Evolutionary conservation across 2,329 filamentous ascomycete genomes (phyloP), one percentile per base, ranked within the genome.

Genomic region (Fusarium duplospermum): DNA sequence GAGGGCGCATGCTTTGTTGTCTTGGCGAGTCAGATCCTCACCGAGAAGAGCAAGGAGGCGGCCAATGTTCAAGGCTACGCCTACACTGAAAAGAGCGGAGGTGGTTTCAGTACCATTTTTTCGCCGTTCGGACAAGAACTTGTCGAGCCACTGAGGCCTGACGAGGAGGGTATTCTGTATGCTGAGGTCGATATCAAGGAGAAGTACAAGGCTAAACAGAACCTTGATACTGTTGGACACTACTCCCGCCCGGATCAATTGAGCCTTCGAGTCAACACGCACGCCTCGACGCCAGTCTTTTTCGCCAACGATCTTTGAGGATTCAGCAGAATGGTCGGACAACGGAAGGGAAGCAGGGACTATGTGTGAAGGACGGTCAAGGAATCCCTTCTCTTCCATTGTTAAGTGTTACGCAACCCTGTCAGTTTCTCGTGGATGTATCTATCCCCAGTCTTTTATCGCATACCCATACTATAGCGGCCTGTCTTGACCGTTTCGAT

Each of bases 1-100:
- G 89, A 91, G 71, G 85, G 86, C 0, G 82, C 83, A 7, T 81
- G 86, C 0, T 91, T 87, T 65, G 89, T 91, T 4, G 78, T 87
- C 63, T 2, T 69, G 42, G 42, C 42, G 7, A 45, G 42, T 24
- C 42, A 45, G 13, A 45, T 45, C 13, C 42, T 45, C 42, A 45
- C 42, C 42, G 42, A 45, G 20, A 45, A 45, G 42, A 45, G 42
- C 42, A 45, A 45, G 20, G 42, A 45, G 20, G 20, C 20, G 13
- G 42, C 42, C 20, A 45, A 45, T 6, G 42, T 45, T 14, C 42
- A 45, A 24, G 42, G 42, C 14, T 45, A 45, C 20, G 42, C 20
- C 14, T 45, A 45, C 20, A 45, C 42, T 22, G 42, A 45, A 45
- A 24, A 16, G 20, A 45, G 42, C 13, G 42, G 42, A 24, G 42